Base-by-base conservation (phyloP, 495 filamentous ascomycete species). In the Xylaria castorea region DNA sequence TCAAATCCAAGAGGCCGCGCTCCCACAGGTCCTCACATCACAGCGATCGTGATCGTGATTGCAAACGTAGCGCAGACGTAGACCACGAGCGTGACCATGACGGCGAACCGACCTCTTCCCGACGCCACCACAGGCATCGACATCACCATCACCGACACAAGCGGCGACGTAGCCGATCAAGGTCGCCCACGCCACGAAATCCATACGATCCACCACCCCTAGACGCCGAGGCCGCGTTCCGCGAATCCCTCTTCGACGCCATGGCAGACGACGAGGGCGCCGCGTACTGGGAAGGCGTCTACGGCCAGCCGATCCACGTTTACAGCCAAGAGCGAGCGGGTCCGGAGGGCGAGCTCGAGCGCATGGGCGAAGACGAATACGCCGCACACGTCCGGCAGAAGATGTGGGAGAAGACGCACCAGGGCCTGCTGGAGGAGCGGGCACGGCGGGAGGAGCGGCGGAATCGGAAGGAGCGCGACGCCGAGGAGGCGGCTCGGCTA, bases 191-290 rank as follows among this genome's bases (percentile, higher is more conserved):
- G 6, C 77, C 81, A n/a, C 74, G 78, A 32, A 76, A 87, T 64
- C 81, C 84, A 20, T 86, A 87, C 80, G 85, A 88, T 44, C 82
- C 86, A 60, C 87, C 85, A 3, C 84, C 87, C 44, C 80, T 90
- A 20, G 87, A 91, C 73, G 85, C 92, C 6, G 87, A 91, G 25
- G 82, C 86, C 12, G 94, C 95, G 20, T 99, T 99, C 81, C 91
- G 93, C 34, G 93, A 97, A 83, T 96, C 93, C n/a, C 90, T 98
- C 61, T 97, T 98, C 85, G 96, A 99, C 81, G 96, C 96, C n/a
- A 91, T 99, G 80, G 97, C 94, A 50, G 96, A 99, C 81, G 96
- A 99, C 82, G 96, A 99, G 83, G 96, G 96, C 48, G 96, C 96
- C 53, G 89, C 89, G 44, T 98, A 93, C 84, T 99, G 96, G 96